Evolutionary conservation across 768 basidiomycete species (phyloP).

Genomic region (Termitomyces sp.): DNA sequence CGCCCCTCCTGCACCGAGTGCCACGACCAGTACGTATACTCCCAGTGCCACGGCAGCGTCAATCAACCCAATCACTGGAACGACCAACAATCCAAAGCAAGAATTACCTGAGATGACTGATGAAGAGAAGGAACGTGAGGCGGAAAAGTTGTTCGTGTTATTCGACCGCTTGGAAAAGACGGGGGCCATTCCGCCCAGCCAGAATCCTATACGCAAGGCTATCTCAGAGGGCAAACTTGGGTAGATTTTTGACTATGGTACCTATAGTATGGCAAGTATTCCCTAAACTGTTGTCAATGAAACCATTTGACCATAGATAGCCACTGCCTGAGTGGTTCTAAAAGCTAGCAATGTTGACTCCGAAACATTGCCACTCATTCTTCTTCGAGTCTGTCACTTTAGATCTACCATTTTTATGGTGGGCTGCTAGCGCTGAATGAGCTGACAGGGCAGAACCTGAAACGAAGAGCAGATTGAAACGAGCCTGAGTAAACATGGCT

Average conservation of each 20-base stretch:
- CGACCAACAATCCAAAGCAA: conserved; percentile 40
- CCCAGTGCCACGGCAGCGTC: conserved; percentile 33
- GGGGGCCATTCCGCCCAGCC: conserved; percentile 60
- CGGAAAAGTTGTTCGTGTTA: conserved; percentile 86
- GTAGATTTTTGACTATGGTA: background rate
- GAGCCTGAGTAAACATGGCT: no score
- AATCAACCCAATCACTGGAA: conserved; percentile 90
- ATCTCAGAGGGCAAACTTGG: conserved; percentile 32
- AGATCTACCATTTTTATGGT: no score
- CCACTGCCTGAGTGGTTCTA: no score
- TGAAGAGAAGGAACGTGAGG: conserved; percentile 92
- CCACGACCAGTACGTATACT: conserved; percentile 23
- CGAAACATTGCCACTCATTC: no score
- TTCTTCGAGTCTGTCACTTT: no score
- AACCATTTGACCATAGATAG: background rate
- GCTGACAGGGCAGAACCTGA: no score
- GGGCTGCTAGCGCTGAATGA: no score
- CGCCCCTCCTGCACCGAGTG: conserved; percentile 41
- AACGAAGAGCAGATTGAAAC: no score
- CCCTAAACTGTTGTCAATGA: background rate
- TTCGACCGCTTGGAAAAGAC: conserved; percentile 86
- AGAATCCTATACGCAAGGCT: conserved; percentile 74
- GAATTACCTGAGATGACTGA: conserved; percentile 71
- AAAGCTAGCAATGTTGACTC: no score
- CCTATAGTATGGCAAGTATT: background rate